Conservation (phyloP, 805 yeast genomes). For the Starmera quercuum region DNA sequence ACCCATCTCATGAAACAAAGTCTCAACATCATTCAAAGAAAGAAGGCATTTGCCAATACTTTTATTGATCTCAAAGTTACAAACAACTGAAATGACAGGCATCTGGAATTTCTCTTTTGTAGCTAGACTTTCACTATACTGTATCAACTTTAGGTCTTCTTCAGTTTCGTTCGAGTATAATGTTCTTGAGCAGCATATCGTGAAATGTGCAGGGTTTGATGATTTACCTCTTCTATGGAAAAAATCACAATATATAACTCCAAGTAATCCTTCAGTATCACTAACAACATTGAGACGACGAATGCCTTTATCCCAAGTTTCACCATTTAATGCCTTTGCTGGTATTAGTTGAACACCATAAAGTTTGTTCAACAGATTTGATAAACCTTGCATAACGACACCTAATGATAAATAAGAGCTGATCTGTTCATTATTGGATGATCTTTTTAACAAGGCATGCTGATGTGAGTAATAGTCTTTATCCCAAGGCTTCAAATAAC, state of each 20-base stretch:
- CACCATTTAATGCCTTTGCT: conserved; percentile 54
- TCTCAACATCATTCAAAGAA: conserved; percentile 76
- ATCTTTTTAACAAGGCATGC: conserved; percentile 22
- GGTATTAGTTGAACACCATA: conserved; percentile 78
- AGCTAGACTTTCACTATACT: conserved; percentile 24
- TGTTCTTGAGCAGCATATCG: conserved; percentile 88
- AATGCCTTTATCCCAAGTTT: conserved; percentile 85
- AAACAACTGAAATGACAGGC: conserved; percentile 84
- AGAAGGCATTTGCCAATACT: conserved; percentile 48
- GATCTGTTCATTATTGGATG: conserved; percentile 38
- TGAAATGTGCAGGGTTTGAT: conserved; percentile 89
- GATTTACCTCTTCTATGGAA: conserved; percentile 72
- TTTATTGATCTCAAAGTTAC: conserved; percentile 55
- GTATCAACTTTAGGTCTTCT: conserved; percentile 27
- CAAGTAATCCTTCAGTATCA: conserved; percentile 55
- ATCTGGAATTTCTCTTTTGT: conserved; percentile 55
- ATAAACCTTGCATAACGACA: conserved; percentile 76
- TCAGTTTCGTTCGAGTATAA: conserved; percentile 48
- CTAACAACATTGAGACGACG: conserved; percentile 72
- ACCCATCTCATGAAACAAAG: conserved; percentile 97
- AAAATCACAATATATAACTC: conserved; percentile 81
- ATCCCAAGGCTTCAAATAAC: conserved; percentile 80
- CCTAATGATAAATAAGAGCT: conserved; percentile 77
- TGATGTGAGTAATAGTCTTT: conserved; percentile 56
- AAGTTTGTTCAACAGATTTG: conserved; percentile 56